phyloP scores from a whole-genome alignment of 75 land plant genomes.

The Selaginella moellendorffii region DNA sequence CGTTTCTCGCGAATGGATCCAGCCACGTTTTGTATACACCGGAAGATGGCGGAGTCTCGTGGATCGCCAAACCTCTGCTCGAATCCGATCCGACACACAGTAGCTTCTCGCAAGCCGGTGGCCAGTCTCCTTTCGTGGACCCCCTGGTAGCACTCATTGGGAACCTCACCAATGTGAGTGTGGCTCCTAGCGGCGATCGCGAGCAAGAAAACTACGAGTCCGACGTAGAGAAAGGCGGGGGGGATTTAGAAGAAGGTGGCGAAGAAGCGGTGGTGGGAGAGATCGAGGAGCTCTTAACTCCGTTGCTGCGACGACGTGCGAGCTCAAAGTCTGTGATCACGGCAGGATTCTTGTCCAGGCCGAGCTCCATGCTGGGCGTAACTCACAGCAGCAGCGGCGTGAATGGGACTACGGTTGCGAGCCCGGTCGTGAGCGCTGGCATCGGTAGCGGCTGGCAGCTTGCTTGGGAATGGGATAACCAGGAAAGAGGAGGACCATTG shows the following conservation, averaged over 20 bases:
- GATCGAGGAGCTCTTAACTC: neutral
- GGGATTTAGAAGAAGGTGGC: neutral
- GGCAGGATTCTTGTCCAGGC: neutral
- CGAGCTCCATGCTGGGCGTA: neutral
- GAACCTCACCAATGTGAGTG: neutral
- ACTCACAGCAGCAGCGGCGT: neutral
- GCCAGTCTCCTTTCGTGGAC: neutral
- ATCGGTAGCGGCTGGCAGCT: neutral
- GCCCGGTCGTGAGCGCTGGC: neutral
- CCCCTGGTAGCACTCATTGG: neutral
- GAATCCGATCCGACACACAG: neutral
- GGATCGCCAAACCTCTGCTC: neutral
- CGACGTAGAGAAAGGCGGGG: too few species aligned
- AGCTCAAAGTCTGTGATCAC: neutral
- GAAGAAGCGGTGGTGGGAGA: neutral
- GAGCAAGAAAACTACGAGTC: neutral
- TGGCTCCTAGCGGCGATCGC: too few species aligned
- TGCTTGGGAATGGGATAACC: conserved; percentile 5
- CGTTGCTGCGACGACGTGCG: neutral
- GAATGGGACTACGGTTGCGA: too few species aligned
- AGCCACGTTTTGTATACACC: neutral
- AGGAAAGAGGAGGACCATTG: neutral
- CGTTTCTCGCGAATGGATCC: too few species aligned
- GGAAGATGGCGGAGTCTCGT: conserved; percentile 9
- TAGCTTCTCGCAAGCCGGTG: too few species aligned